Evolutionary conservation across 129 eudicot genomes (phyloP).

Genomic region (Centaurea solstitialis): DNA sequence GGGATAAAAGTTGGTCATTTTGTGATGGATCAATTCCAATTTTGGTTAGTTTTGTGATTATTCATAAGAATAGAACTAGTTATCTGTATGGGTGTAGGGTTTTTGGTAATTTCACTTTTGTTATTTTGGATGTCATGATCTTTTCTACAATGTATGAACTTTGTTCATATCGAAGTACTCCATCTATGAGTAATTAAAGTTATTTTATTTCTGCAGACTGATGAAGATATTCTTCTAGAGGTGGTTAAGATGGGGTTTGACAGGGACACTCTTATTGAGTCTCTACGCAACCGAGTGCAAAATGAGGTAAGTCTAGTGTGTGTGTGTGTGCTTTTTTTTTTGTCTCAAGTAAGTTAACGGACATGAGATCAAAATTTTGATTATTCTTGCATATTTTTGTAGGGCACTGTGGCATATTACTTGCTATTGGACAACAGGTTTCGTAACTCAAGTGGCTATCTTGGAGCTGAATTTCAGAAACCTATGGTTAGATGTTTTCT

Average conservation of each 20-base stretch:
- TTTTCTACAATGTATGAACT: background rate
- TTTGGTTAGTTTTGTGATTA: background rate
- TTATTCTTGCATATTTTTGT: slow-evolving; percentile 15
- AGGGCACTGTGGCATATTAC: slow-evolving; percentile 98
- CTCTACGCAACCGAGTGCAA: slow-evolving; percentile 80
- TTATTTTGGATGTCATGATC: background rate
- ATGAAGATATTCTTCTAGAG: slow-evolving; percentile 93
- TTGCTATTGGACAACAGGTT: slow-evolving; percentile 84
- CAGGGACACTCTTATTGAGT: slow-evolving; percentile 73
- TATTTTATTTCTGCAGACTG: slow-evolving; percentile 55
- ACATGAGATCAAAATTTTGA: background rate
- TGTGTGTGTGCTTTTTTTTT: background rate
- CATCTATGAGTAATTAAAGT: background rate
- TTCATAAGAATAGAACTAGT: background rate
- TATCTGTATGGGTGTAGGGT: background rate
- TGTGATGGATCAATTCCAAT: background rate
- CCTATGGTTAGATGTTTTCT: slow-evolving; percentile 55
- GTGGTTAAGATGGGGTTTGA: slow-evolving; percentile 95
- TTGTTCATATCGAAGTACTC: background rate
- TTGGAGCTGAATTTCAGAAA: slow-evolving; percentile 96
- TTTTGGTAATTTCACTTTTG: background rate
- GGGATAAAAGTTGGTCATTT: background rate
- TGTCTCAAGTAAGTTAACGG: background rate
- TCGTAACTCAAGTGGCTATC: slow-evolving; percentile 87
- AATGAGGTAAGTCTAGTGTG: slow-evolving; percentile 61